phyloP scores from a whole-genome alignment of 345 rosid species.

The Lepidium didymum region DNA sequence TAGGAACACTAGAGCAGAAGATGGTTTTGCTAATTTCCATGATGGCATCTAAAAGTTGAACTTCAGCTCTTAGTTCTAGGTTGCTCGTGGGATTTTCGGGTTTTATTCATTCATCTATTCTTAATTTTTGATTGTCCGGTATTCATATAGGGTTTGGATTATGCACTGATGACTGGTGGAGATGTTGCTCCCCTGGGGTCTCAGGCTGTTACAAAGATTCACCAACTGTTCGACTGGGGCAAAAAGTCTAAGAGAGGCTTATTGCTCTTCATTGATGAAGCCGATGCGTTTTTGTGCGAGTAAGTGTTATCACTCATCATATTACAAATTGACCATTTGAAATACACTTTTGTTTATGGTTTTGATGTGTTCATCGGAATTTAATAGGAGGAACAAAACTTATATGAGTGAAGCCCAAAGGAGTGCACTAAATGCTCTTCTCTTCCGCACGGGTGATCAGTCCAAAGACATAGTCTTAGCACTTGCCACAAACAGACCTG shows the following conservation, averaged over 20 bases:
- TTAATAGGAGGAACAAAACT: constrained; percentile 80
- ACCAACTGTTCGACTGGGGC: constrained; percentile 92
- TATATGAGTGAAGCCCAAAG: constrained; percentile 98
- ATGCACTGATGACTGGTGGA: constrained; percentile 99
- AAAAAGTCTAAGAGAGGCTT: constrained; percentile 87
- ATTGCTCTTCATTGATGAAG: constrained; percentile 92
- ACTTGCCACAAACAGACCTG: constrained; percentile 91
- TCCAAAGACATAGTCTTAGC: constrained; percentile 94
- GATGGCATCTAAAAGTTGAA: background rate
- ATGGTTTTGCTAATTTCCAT: constrained; percentile 4
- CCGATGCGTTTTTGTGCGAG: constrained; percentile 99
- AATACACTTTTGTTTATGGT: background rate
- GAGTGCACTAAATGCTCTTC: constrained; percentile 94
- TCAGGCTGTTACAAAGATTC: constrained; percentile 98
- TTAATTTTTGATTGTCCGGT: background rate
- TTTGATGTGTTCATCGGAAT: background rate
- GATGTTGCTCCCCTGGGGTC: constrained; percentile 98
- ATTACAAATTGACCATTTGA: background rate
- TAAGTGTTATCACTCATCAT: constrained; percentile 34
- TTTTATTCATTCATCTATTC: background rate
- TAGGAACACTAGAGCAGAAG: background rate
- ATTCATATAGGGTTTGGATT: constrained; percentile 76
- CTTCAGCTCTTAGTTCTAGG: background rate
- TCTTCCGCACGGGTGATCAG: constrained; percentile 89
- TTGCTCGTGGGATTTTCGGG: background rate